These are phyloP conservation scores for Solanum virginianum DNA, from an alignment of 257 asterid species.

Conservation along the genomic window DNA sequence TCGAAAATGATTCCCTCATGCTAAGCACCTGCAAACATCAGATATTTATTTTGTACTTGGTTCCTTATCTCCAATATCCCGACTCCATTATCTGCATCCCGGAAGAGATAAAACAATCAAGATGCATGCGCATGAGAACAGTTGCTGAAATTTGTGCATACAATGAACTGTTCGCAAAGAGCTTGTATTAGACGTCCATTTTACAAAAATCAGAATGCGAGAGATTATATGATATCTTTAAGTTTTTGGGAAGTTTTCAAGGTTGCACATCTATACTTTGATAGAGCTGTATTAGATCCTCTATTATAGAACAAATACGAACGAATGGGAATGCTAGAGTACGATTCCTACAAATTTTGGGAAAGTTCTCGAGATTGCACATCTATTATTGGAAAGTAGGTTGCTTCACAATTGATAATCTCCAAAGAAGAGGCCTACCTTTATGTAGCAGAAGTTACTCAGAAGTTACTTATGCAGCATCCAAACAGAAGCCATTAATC, in stretches of 20 bases:
- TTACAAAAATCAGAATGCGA: not conserved
- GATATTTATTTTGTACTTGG: not conserved
- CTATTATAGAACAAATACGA: not conserved
- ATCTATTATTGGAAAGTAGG: not conserved
- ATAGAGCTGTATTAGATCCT: not conserved
- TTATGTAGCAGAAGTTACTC: not conserved
- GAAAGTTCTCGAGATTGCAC: not conserved
- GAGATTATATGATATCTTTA: not conserved
- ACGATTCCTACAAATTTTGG: not conserved
- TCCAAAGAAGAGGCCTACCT: not conserved
- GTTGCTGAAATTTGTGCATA: not conserved
- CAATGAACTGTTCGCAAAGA: not conserved
- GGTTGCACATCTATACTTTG: not conserved
- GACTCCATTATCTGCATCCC: no score
- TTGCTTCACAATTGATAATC: not conserved
- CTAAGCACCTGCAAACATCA: conserved; percentile 46
- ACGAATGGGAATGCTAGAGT: not conserved
- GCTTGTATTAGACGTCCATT: not conserved
- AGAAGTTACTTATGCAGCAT: not conserved
- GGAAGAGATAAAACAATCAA: no score
- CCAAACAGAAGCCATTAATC: not conserved
- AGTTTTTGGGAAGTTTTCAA: not conserved
- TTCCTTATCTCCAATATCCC: not conserved
- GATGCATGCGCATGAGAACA: not conserved
- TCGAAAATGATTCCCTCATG: conserved; percentile 40